Conservation (phyloP, 2,329 filamentous ascomycete genomes). For the Botrytis porri region DNA sequence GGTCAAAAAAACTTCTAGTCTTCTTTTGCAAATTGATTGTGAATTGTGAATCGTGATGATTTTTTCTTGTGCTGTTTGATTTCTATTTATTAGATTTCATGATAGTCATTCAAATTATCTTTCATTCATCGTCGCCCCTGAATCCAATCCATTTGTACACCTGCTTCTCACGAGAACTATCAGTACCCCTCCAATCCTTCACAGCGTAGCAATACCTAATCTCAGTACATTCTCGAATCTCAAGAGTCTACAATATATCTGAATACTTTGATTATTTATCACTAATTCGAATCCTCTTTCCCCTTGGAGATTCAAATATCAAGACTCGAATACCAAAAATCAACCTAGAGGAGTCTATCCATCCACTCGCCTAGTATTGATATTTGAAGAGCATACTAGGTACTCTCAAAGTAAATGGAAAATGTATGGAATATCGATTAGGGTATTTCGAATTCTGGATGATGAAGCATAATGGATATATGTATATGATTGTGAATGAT, state of each 20-base stretch:
- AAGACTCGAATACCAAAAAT: neutral
- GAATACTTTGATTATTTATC: rapidly evolving
- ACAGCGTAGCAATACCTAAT: neutral
- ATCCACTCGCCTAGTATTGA: too few species aligned
- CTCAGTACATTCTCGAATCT: neutral
- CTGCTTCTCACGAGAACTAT: neutral
- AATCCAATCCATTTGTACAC: neutral
- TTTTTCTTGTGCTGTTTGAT: neutral
- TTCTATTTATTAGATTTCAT: neutral
- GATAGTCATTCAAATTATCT: neutral
- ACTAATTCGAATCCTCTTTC: too few species aligned
- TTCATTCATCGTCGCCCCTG: neutral
- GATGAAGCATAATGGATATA: too few species aligned
- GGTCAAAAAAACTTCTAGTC: slow-evolving; percentile 1
- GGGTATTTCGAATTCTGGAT: too few species aligned
- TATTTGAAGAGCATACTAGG: too few species aligned
- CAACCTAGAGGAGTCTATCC: rapidly evolving
- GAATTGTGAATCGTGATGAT: neutral
- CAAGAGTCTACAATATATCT: neutral
- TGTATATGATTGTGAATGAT: too few species aligned
- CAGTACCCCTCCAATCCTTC: neutral
- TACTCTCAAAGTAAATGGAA: too few species aligned
- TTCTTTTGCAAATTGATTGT: neutral
- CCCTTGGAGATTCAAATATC: neutral
- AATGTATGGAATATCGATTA: too few species aligned